Conservation (phyloP, 768 basidiomycete species). For the Mycena haematopus region DNA sequence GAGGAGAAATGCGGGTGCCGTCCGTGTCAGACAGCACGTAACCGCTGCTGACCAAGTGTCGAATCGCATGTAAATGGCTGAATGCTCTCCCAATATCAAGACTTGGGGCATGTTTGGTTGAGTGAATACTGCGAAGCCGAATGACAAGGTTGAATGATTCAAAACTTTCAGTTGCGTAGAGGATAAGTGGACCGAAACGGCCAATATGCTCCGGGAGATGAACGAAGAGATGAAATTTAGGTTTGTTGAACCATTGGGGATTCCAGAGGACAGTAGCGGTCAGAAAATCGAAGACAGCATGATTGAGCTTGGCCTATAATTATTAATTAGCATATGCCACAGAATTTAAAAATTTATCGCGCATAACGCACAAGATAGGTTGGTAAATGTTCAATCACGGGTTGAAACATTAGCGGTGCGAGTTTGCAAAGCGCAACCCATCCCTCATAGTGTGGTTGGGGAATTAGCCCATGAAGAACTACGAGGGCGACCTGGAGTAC, state of each 20-base stretch:
- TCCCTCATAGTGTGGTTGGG: not conserved
- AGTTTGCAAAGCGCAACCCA: not conserved
- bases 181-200: slow-evolving; percentile 37
- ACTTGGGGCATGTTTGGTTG: slow-evolving; percentile 36
- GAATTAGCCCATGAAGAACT: not conserved
- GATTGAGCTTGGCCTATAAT: not conserved
- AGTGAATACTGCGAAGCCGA: slow-evolving; percentile 32
- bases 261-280: slow-evolving; percentile 19
- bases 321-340: not conserved
- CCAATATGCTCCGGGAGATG: slow-evolving; percentile 34
- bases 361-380: not conserved
- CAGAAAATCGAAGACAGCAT: slow-evolving; percentile 22
- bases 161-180: slow-evolving; percentile 38
- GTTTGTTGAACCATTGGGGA: slow-evolving; percentile 33
- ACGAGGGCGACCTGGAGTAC: not conserved
- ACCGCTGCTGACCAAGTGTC: slow-evolving; percentile 10
- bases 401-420: not conserved
- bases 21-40: not conserved
- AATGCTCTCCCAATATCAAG: slow-evolving; percentile 32
- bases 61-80: slow-evolving; percentile 9
- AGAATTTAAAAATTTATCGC: too few species aligned
- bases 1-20: not conserved
- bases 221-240: slow-evolving; percentile 38
- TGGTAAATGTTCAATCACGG: slow-evolving; percentile 31
- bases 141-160: slow-evolving; percentile 39